Conservation (phyloP, 2,329 filamentous ascomycete species). For the Simplicillium sp. region DNA sequence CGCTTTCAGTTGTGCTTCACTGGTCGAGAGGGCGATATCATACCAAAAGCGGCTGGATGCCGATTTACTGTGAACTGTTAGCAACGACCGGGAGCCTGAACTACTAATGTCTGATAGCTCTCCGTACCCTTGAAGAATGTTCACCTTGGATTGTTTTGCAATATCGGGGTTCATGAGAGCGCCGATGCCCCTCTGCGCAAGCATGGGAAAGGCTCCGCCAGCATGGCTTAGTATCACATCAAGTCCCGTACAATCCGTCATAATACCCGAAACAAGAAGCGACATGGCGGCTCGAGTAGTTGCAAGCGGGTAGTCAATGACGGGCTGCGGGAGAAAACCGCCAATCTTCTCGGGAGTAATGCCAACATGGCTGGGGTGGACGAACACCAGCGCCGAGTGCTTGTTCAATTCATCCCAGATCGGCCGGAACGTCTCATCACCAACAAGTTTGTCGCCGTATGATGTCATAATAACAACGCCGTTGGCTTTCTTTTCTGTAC, state of each 20-base stretch:
- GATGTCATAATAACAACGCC: slow-evolving; percentile 1
- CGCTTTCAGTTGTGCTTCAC: too few species aligned
- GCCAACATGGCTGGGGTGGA: slow-evolving; percentile 2
- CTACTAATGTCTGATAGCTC: too few species aligned
- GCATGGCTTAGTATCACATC: slow-evolving; percentile 2
- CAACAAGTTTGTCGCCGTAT: slow-evolving; percentile 2
- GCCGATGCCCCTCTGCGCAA: too few species aligned
- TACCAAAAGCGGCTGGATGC: too few species aligned
- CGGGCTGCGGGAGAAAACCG: slow-evolving; percentile 1
- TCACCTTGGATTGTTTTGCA: too few species aligned
- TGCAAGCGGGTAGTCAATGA: slow-evolving; percentile 2
- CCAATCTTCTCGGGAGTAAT: slow-evolving; percentile 2
- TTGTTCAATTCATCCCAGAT: slow-evolving; percentile 2
- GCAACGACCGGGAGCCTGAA: too few species aligned
- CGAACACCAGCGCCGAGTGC: slow-evolving; percentile 1
- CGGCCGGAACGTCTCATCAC: neutral
- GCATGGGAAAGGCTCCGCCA: too few species aligned
- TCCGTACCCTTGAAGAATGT: too few species aligned
- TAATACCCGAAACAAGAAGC: slow-evolving; percentile 1
- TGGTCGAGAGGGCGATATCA: too few species aligned
- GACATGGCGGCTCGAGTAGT: slow-evolving; percentile 2
- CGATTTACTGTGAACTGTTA: too few species aligned
- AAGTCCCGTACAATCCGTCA: neutral
- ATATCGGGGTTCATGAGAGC: too few species aligned
- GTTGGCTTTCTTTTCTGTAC: slow-evolving; percentile 1